Evolutionary conservation across 441 rosid genomes (phyloP), one percentile per base, ranked within the genome.

Genomic region (Pelargonium australe): DNA sequence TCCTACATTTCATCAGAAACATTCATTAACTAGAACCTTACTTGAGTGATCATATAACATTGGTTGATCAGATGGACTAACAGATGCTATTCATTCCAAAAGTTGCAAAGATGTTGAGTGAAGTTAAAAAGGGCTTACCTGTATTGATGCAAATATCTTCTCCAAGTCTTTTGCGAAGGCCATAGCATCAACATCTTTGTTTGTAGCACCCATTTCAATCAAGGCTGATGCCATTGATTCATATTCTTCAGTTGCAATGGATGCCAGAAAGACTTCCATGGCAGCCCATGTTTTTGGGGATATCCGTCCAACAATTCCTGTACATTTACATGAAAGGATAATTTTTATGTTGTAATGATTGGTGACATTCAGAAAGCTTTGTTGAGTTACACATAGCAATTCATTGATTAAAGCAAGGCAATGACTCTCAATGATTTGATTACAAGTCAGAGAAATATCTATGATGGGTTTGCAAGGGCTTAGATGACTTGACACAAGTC

Each of bases 241-340:
- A 6, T 95, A 95, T 68, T 90, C 97, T 80, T 86, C 90, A 41
- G 89, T 78, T 77, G 96, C 85, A 73, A 95, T 85, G 37, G 99
- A 91, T 68, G 86, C 74, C 76, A 95, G 80, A 80, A 95, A 95
- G 70, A 84, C 87, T 71, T 95, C 97, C 95, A 95, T 90, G 19
- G 99, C 99, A 63, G 77, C 86, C 99, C 99, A 95, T 65, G 97
- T 95, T 81, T 79, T 85, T 20, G 97, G 99, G 20, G 97, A 91
- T 85, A 95, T 88, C 67, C 96, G 96, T 65, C 99, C 99, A 73
- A 95, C 99, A 79, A 95, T 95, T 69, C 99, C 97, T 95, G 86
- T 31, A 70, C 51, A 76, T 61, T 63, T 10, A 10, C n/a, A 47
- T 47, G n/a, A 11, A 47, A 34, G 40, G 53, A 10, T 4, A 47